phyloP scores from a whole-genome alignment of 805 yeast species.

The Sugiyamaella boreocaroliniensis region DNA sequence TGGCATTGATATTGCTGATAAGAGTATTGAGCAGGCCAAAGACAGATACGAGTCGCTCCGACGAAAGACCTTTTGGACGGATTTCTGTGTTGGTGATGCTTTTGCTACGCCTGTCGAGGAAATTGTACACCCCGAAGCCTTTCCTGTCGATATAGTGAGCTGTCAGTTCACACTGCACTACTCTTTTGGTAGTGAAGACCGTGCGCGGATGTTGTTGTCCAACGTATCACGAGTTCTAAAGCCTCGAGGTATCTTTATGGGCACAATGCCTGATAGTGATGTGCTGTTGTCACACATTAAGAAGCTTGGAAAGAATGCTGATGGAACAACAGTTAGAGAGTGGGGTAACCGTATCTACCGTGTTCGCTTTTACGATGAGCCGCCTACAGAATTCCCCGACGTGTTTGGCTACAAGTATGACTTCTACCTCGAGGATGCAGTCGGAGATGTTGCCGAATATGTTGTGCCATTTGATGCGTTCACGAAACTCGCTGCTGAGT shows the following conservation, averaged over 20 bases:
- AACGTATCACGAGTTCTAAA: slow-evolving; percentile 72
- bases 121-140: slow-evolving; percentile 62
- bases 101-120: slow-evolving; percentile 66
- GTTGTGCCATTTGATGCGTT: slow-evolving; percentile 91
- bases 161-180: slow-evolving; percentile 92
- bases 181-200: slow-evolving; percentile 81
- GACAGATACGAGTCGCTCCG: slow-evolving; percentile 59
- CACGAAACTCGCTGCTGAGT: slow-evolving; percentile 76
- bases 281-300: slow-evolving; percentile 60
- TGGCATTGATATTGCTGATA: slow-evolving; percentile 89
- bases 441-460: slow-evolving; percentile 93
- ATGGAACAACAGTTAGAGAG: slow-evolving; percentile 42
- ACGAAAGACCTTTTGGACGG: slow-evolving; percentile 56
- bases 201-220: slow-evolving; percentile 62
- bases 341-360: slow-evolving; percentile 86
- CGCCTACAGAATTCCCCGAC: slow-evolving; percentile 57
- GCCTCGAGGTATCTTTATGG: slow-evolving; percentile 82
- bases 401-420: slow-evolving; percentile 81
- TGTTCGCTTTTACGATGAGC: slow-evolving; percentile 71
- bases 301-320: slow-evolving; percentile 24
- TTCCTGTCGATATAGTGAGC: slow-evolving; percentile 84
- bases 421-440: slow-evolving; percentile 84
- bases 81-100: slow-evolving; percentile 89
- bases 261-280: slow-evolving; percentile 91
- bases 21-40: slow-evolving; percentile 77